A percentile compares a stretch with the other conserved stretches of the same genome.
Conservation (phyloP, 2,329 filamentous ascomycete species). For the Aspergillus sp. region DNA sequence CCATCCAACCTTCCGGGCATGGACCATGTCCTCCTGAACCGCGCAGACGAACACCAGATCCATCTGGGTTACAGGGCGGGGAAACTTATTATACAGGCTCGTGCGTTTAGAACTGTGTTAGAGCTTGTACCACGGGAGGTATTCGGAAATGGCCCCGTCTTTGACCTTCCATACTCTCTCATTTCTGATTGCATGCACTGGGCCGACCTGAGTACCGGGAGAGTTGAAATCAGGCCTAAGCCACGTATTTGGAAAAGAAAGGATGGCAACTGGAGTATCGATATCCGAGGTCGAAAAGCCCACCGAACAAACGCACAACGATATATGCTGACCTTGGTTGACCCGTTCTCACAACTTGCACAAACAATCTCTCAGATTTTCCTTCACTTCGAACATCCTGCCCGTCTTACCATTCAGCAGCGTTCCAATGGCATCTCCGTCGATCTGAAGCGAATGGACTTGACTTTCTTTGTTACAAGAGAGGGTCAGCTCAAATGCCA, state of each 20-base stretch:
- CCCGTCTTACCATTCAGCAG: background rate
- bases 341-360: background rate
- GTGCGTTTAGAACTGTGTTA: slow-evolving; percentile 20
- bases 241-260: background rate
- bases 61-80: slow-evolving; percentile 54
- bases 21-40: slow-evolving; percentile 48
- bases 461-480: slow-evolving; percentile 54
- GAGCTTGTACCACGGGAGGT: slow-evolving; percentile 36
- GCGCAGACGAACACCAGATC: slow-evolving; percentile 44
- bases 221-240: background rate
- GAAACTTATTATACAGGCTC: slow-evolving; percentile 47
- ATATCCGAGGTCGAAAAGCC: background rate
- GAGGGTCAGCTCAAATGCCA: slow-evolving; percentile 45
- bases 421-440: slow-evolving; percentile 38
- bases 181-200: slow-evolving; percentile 3
- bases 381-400: background rate
- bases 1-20: slow-evolving; percentile 56
- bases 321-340: background rate
- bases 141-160: background rate
- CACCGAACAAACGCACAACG: background rate
- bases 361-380: background rate
- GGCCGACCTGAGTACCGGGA: background rate
- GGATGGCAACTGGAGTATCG: background rate
- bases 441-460: slow-evolving; percentile 53
- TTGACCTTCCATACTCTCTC: background rate